Conservation (phyloP, 345 rosid species). For the Sonneratia alba region DNA sequence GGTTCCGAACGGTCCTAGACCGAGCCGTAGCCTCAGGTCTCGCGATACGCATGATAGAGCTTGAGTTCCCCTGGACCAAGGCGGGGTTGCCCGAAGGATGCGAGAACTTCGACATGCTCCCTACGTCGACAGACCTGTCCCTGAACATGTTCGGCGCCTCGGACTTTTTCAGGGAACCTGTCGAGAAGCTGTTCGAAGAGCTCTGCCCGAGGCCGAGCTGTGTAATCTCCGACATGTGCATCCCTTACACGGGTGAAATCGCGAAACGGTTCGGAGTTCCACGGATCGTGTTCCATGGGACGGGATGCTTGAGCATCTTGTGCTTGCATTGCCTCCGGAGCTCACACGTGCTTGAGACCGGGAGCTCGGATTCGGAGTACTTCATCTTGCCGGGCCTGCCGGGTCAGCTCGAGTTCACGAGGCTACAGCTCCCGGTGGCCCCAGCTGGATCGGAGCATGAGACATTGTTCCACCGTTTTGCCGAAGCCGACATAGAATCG, state of each 20-base stretch:
- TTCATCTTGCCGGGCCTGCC: conserved; percentile 35
- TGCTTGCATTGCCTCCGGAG: conserved; percentile 17
- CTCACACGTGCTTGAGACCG: conserved; percentile 9
- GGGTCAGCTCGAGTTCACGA: conserved; percentile 29
- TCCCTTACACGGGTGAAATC: conserved; percentile 26
- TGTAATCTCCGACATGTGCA: conserved; percentile 37
- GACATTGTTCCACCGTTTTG: conserved; percentile 10
- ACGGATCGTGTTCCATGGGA: conserved; percentile 45
- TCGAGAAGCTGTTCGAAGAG: conserved; percentile 25
- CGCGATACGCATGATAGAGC: neutral
- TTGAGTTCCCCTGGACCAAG: neutral
- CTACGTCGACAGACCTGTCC: conserved; percentile 11
- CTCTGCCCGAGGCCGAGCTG: conserved; percentile 34
- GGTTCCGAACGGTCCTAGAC: neutral
- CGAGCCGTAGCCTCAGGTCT: conserved; percentile 1
- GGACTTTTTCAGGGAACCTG: conserved; percentile 18
- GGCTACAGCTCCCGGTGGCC: conserved; percentile 26
- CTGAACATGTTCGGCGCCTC: conserved; percentile 20
- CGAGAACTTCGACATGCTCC: conserved; percentile 9
- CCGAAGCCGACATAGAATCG: conserved; percentile 19
- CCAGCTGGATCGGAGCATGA: conserved; percentile 3
- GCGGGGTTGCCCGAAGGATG: conserved; percentile 5
- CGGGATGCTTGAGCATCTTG: conserved; percentile 34
- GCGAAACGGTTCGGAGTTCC: conserved; percentile 38
- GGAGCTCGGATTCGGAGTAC: conserved; percentile 17